Evolutionary conservation across 495 filamentous ascomycete species (phyloP).

Genomic region (Aspergillus ostianus): DNA sequence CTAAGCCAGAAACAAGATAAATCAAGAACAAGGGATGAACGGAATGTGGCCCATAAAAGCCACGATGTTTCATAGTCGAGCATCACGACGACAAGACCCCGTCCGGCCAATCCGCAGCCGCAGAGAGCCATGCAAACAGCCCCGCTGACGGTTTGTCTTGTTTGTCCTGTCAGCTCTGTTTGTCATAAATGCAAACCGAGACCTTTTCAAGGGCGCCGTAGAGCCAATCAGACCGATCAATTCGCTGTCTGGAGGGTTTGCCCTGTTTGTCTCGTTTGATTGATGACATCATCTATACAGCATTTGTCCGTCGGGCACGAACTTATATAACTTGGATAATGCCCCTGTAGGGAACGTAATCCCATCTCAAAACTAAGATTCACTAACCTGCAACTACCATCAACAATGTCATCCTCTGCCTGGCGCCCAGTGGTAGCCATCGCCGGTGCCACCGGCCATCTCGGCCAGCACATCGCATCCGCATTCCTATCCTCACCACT

Average conservation of each 20-base stretch:
- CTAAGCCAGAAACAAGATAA: background rate
- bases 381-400: background rate
- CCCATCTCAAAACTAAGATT: too few species aligned
- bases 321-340: background rate
- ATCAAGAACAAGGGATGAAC: background rate
- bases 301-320: background rate
- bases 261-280: background rate
- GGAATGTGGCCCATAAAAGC: background rate
- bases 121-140: background rate
- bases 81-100: background rate
- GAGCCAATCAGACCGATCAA: background rate
- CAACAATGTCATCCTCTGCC: constrained; percentile 3
- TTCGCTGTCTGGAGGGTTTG: background rate
- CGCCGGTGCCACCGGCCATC: constrained; percentile 27
- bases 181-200: too few species aligned
- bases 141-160: background rate
- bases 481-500: constrained; percentile 25
- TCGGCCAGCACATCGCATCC: constrained; percentile 22
- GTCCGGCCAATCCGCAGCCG: background rate
- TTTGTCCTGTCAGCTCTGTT: background rate
- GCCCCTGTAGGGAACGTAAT: background rate
- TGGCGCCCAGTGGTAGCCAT: constrained; percentile 19
- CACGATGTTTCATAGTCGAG: background rate
- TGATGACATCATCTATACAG: background rate
- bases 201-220: too few species aligned